phyloP scores from a whole-genome alignment of 352 stramenopile genomes.

The Pythium aquatile region DNA sequence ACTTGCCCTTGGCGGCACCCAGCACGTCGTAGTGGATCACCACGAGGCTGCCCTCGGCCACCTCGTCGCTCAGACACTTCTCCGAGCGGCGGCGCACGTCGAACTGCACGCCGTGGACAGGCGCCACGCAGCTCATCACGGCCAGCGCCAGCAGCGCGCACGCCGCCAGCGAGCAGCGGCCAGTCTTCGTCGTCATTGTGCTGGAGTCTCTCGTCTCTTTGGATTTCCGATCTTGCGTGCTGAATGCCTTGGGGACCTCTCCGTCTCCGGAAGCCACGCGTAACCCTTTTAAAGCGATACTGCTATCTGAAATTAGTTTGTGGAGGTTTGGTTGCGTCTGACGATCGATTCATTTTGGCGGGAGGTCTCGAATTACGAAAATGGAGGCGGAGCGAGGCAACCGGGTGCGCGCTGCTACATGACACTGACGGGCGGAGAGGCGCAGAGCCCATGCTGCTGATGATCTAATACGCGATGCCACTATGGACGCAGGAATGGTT shows the following conservation, averaged over 20 bases:
- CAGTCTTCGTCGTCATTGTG: constrained; percentile 23
- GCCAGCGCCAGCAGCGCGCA: constrained; percentile 31
- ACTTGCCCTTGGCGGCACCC: constrained; percentile 57
- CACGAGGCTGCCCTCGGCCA: constrained; percentile 72
- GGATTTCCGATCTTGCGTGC: constrained; percentile 12
- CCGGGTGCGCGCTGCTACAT: constrained; percentile 1
- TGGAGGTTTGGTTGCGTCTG: not conserved
- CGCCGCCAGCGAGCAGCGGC: not conserved
- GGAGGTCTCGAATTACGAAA: not conserved
- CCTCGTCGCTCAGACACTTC: constrained; percentile 86
- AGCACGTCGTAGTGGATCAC: constrained; percentile 86
- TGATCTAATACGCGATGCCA: not conserved
- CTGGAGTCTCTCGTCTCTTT: not conserved
- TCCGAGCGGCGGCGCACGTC: constrained; percentile 62
- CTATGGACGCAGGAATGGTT: constrained; percentile 52
- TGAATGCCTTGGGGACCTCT: constrained; percentile 3
- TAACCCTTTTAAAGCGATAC: constrained; percentile 15
- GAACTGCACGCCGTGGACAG: constrained; percentile 66
- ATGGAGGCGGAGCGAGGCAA: constrained; percentile 24
- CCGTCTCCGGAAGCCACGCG: constrained; percentile 9
- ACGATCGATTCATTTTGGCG: not conserved
- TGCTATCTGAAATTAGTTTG: not conserved
- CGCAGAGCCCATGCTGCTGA: not conserved
- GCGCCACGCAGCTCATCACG: constrained; percentile 19
- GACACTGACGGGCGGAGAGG: not conserved